Evolutionary conservation across 2,329 filamentous ascomycete genomes (phyloP), one percentile per base, ranked within the genome.

Genomic region (Apiospora rasikravindrae): DNA sequence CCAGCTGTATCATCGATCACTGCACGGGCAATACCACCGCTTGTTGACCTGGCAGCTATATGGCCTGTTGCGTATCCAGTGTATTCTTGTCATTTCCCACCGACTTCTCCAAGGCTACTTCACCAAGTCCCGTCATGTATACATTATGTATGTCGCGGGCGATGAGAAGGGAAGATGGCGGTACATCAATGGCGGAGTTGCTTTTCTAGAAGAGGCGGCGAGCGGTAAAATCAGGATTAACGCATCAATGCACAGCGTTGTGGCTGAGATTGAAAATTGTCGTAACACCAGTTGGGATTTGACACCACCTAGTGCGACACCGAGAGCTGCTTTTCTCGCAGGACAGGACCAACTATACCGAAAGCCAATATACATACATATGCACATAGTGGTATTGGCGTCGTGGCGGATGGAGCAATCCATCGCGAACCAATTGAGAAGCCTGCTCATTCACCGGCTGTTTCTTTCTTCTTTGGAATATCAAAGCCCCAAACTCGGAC

Each of bases 291-390:
- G 16, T 33, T 33, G 53, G 13, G 26, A 61, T 37, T 37, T 61
- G 29, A 40, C 57, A 64, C 19, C n/a, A 64, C 29, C 53, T 37
- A 61, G 19, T 61, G 53, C 53, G 29, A 37, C 53, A 37, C 19
- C 53, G 53, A 61, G 29, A 61, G 29, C 53, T 61, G 53, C 53
- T 61, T 61, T 64, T 24, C 33, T 64, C 33, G 57, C 57, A 40
- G 33, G 33, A 37, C 16, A 33, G 53, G 16, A 61, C 33, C 51
- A 53, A 37, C 5, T 26, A 22, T 29, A 61, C 16, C 10, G 14
- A 33, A 8, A 61, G 26, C 53, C 53, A 33, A 61, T 37, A 7
- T 37, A 37, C 33, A 37, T 37, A 33, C 3, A 57, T n/a, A n/a
- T n/a, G 53, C 7, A 7, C 7, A 61, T 37, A 6, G 33, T 7